phyloP scores from a whole-genome alignment of 169 alveolate species.

The Hepatocystis sp. region DNA sequence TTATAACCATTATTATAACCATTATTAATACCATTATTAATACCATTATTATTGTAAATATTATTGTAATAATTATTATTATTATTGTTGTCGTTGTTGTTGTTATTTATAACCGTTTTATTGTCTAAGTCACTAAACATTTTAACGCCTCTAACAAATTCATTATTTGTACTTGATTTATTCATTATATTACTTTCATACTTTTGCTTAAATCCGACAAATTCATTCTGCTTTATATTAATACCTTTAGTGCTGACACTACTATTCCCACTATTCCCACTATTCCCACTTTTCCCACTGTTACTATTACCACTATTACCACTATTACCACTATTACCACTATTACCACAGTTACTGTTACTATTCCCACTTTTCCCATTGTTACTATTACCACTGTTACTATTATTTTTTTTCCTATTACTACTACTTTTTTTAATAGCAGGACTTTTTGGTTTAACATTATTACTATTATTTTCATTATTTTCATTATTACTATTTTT shows the following conservation, averaged over 20 bases:
- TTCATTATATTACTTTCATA: no score
- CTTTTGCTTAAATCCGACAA: no score
- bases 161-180: no score
- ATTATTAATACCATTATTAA: neutral
- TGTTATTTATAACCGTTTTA: no score
- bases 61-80: neutral
- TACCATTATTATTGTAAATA: neutral
- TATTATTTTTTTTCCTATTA: neutral
- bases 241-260: no score
- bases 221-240: no score
- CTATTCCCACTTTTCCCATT: neutral
- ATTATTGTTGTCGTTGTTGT: neutral
- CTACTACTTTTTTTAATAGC: conserved; percentile 2
- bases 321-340: neutral
- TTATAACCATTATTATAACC: neutral
- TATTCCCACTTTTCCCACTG: neutral
- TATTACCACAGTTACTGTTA: neutral
- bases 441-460: no score
- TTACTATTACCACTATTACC: neutral
- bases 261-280: no score
- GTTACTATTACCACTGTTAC: neutral
- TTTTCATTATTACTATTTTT: no score
- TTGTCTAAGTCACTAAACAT: no score
- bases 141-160: no score
- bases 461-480: no score